These are phyloP conservation scores for Niveomyces coronatus DNA, from an alignment of 2,329 filamentous ascomycete species.

Conservation along the genomic window DNA sequence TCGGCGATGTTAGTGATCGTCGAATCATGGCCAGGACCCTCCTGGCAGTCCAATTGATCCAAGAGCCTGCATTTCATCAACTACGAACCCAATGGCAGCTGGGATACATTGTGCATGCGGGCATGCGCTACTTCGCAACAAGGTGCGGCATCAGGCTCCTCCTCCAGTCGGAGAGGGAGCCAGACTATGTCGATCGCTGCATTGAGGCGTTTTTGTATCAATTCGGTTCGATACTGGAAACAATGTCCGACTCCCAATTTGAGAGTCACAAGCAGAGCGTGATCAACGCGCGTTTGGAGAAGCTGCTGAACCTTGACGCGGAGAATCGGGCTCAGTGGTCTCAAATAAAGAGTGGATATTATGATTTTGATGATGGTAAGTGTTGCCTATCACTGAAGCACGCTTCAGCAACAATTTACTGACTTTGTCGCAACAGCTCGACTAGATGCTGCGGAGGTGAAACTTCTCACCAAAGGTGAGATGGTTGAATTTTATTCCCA, in stretches of 20 bases:
- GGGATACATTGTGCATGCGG: conserved; percentile 90
- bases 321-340: conserved; percentile 77
- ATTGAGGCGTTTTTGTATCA: conserved; percentile 74
- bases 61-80: conserved; percentile 91
- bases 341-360: conserved; percentile 76
- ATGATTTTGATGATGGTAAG: conserved; percentile 77
- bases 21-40: conserved; percentile 63
- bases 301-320: conserved; percentile 81
- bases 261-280: conserved; percentile 85
- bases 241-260: conserved; percentile 77
- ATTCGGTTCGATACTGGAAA: conserved; percentile 54
- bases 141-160: conserved; percentile 81
- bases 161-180: conserved; percentile 83
- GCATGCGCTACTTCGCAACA: conserved; percentile 58
- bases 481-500: conserved; percentile 69
- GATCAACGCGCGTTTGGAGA: conserved; percentile 78
- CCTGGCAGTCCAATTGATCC: conserved; percentile 78
- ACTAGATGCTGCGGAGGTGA: conserved; percentile 65
- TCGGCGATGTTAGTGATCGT: conserved; percentile 61
- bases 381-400: conserved; percentile 18
- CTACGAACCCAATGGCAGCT: conserved; percentile 94
- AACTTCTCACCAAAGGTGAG: conserved; percentile 65
- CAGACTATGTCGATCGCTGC: conserved; percentile 72
- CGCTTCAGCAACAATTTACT: conserved; percentile 7
- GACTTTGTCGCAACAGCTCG: conserved; percentile 40